A percentile compares a stretch with the other conserved stretches of the same genome.
Evolutionary conservation across 2,329 filamentous ascomycete species (phyloP).

Genomic region (Stagonosporopsis chrysanthemi): DNA sequence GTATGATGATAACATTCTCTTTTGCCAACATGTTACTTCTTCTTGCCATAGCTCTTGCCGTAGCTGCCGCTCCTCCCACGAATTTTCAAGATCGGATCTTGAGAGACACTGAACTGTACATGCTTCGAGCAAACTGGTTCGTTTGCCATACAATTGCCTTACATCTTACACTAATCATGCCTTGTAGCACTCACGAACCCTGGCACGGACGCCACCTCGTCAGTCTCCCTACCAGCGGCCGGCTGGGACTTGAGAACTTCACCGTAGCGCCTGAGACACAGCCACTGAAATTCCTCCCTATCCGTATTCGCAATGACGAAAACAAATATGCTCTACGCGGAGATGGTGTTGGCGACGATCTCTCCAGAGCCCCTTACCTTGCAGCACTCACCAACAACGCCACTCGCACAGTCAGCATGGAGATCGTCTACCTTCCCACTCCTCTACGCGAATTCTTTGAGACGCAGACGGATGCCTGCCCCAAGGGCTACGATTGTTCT

Average conservation of each 20-base stretch:
- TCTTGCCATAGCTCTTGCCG: background rate
- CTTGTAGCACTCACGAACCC: slow-evolving; percentile 21
- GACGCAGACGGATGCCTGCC: slow-evolving; percentile 20
- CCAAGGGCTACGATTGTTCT: slow-evolving; percentile 21
- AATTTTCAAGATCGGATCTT: background rate
- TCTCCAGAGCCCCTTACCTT: slow-evolving; percentile 21
- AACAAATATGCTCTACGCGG: slow-evolving; percentile 26
- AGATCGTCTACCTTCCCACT: slow-evolving; percentile 20
- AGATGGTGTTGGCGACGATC: slow-evolving; percentile 17
- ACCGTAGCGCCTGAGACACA: slow-evolving; percentile 31
- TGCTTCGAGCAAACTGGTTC: slow-evolving; percentile 20
- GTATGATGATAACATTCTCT: background rate
- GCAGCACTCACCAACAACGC: slow-evolving; percentile 23
- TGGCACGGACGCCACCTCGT: slow-evolving; percentile 29
- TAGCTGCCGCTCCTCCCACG: background rate
- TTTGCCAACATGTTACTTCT: background rate
- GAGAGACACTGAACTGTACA: slow-evolving; percentile 7
- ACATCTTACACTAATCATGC: background rate
- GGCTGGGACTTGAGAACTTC: slow-evolving; percentile 37
- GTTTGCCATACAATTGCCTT: background rate
- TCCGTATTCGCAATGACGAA: slow-evolving; percentile 16
- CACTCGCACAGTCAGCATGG: slow-evolving; percentile 20
- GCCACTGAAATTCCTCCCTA: slow-evolving; percentile 22
- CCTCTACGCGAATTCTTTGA: slow-evolving; percentile 13
- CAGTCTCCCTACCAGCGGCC: slow-evolving; percentile 20